These are phyloP conservation scores for Botrytis sinoallii DNA, from an alignment of 2,329 filamentous ascomycete genomes.

Conservation along the genomic window DNA sequence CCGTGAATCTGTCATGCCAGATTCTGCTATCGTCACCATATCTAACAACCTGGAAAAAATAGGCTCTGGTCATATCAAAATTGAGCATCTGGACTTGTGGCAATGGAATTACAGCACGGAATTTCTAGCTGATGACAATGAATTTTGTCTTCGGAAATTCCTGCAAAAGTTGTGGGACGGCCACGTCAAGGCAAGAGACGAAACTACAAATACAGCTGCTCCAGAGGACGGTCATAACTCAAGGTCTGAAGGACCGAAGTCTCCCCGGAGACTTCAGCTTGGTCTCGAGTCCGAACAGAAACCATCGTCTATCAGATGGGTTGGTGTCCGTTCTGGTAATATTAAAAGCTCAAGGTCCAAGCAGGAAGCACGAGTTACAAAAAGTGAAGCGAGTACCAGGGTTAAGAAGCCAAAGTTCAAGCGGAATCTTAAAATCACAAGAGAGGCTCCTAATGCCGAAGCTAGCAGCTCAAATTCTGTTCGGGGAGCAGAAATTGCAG, in stretches of 20 bases:
- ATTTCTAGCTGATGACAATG: not conserved
- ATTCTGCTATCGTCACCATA: not conserved
- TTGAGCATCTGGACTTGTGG: not conserved
- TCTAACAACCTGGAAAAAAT: not conserved
- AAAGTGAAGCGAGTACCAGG: not conserved
- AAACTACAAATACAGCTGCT: not conserved
- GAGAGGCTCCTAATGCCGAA: not conserved
- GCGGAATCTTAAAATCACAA: not conserved
- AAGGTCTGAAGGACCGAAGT: not conserved
- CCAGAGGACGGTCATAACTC: not conserved
- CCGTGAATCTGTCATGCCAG: not conserved
- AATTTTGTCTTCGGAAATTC: not conserved
- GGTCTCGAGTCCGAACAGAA: not conserved
- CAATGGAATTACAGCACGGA: not conserved
- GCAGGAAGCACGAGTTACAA: not conserved
- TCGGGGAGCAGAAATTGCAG: not conserved
- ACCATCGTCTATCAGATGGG: not conserved
- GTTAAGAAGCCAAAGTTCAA: not conserved
- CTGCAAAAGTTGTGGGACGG: not conserved
- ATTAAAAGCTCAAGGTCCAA: not conserved
- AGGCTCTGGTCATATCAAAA: not conserved
- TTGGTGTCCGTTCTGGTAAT: not conserved
- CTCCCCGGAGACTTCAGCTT: not conserved
- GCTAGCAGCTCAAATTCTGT: not conserved
- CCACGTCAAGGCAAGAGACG: too few relatives aligned